Evolutionary conservation across 306 rosid species (phyloP), one percentile per base, ranked within the genome.

Genomic region (Acacia confusa): DNA sequence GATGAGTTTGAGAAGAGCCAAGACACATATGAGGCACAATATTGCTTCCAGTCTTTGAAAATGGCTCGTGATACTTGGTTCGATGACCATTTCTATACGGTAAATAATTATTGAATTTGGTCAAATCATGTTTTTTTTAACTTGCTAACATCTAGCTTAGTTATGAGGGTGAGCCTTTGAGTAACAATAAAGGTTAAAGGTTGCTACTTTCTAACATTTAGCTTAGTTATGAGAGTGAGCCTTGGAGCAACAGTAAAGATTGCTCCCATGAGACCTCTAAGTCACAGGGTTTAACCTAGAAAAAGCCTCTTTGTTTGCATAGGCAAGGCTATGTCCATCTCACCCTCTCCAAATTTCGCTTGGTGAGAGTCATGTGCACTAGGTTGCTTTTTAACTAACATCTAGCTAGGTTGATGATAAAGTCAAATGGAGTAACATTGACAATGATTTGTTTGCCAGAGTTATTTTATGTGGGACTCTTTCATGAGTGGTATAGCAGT

Each of bases 381-480:
- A 7, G 8, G 8, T 36, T 0, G 6, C 1, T 0, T 36, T 36
- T 36, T 36, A 36, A 36, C 40, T 36, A 55, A 55, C 6, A 55
- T 55, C 13, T 55, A 7, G 28, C 6, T 13, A 14, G 16, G 38
- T 61, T 12, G 36, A 15, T 61, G 3, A 27, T 47, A 47, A 11
- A 53, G 36, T 72, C 77, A 82, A 82, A 6, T 72, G 68, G 28
- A 72, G 50, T 72, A 55, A 43, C 74, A 40, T 27, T 45, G 60
- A 65, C 61, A 28, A 71, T 41, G 70, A 50, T 40, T n/a, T 47
- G 44, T 69, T 78, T 81, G 76, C 75, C 92, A 95, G 99, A 93
- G 92, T 84, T 95, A 93, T 82, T 95, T 88, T 83, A 90, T 93
- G 96, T 95, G 98, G 99, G 99, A 95, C 79, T 88, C 98, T 19